phyloP scores from a whole-genome alignment of 768 basidiomycete species.

The Termitomyces sp. region DNA sequence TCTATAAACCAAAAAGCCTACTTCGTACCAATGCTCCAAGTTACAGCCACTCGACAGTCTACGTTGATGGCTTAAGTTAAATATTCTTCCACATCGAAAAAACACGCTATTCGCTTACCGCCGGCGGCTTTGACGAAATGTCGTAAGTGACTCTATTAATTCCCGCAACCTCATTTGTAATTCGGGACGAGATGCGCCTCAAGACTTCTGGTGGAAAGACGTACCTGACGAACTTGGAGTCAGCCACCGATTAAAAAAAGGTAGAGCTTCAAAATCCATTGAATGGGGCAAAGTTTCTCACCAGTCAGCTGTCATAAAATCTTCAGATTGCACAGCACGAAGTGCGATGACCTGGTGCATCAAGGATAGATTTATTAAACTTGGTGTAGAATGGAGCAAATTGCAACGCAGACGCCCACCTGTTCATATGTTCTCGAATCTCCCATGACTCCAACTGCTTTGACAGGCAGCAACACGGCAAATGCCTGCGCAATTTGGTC shows the following conservation, averaged over 20 bases:
- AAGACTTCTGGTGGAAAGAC: slow-evolving; percentile 91
- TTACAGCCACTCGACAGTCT: slow-evolving; percentile 50
- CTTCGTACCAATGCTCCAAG: not conserved
- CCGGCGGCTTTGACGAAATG: slow-evolving; percentile 96
- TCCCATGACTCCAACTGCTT: slow-evolving; percentile 97
- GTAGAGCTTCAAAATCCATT: not conserved
- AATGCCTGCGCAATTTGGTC: slow-evolving; percentile 95
- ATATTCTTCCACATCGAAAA: not conserved
- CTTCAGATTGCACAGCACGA: slow-evolving; percentile 94
- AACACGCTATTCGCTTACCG: slow-evolving; percentile 39
- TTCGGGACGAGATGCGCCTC: slow-evolving; percentile 88
- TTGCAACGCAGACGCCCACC: slow-evolving; percentile 27
- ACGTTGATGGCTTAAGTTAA: slow-evolving; percentile 2
- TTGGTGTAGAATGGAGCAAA: not conserved
- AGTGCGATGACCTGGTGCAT: slow-evolving; percentile 75
- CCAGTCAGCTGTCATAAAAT: slow-evolving; percentile 99
- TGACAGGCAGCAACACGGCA: slow-evolving; percentile 90
- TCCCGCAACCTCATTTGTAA: slow-evolving; percentile 97
- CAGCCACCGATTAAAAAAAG: slow-evolving; percentile 6
- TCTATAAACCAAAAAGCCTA: not conserved
- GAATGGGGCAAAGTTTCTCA: slow-evolving; percentile 25
- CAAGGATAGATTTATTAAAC: slow-evolving; percentile 5
- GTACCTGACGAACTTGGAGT: slow-evolving; percentile 52
- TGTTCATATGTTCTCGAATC: slow-evolving; percentile 96
- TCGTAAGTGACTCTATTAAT: slow-evolving; percentile 96